A percentile compares a stretch with the other conserved stretches of the same genome.
Conservation (phyloP, 495 filamentous ascomycete species). For the Hypoxylon lienhwacheense region DNA sequence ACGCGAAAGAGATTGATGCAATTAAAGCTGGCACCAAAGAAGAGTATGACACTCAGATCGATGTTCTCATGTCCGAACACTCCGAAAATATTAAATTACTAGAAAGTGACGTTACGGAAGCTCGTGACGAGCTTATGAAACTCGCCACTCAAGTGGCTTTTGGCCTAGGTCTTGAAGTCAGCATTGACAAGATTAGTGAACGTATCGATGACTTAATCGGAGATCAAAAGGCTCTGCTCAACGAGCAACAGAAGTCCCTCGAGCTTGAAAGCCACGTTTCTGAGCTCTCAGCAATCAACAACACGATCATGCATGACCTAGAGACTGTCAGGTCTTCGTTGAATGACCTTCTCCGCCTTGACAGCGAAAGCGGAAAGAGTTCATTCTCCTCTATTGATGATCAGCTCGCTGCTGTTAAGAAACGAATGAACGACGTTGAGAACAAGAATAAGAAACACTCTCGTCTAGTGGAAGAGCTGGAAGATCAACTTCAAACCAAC, state of each 20-base stretch:
- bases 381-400: conserved; percentile 63
- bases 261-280: conserved; percentile 52
- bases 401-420: conserved; percentile 71
- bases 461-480: conserved; percentile 88
- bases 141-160: conserved; percentile 60
- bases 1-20: conserved; percentile 54
- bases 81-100: conserved; percentile 61
- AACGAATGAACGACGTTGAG: conserved; percentile 67
- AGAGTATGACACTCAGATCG: conserved; percentile 48
- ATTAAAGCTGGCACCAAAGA: conserved; percentile 44
- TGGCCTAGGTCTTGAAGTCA: conserved; percentile 56
- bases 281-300: conserved; percentile 57
- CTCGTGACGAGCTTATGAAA: conserved; percentile 67
- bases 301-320: conserved; percentile 58
- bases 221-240: conserved; percentile 50
- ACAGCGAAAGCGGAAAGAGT: conserved; percentile 48
- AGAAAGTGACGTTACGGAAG: conserved; percentile 68
- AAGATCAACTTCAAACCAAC: conserved; percentile 93
- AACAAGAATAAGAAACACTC: conserved; percentile 77
- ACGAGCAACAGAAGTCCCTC: conserved; percentile 59
- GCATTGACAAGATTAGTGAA: conserved; percentile 57
- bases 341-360: conserved; percentile 46
- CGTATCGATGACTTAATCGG: conserved; percentile 55
- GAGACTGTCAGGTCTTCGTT: conserved; percentile 53
- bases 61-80: conserved; percentile 56